Conservation (phyloP, 208 protist genomes). For the Acanthamoeba pearcei region DNA sequence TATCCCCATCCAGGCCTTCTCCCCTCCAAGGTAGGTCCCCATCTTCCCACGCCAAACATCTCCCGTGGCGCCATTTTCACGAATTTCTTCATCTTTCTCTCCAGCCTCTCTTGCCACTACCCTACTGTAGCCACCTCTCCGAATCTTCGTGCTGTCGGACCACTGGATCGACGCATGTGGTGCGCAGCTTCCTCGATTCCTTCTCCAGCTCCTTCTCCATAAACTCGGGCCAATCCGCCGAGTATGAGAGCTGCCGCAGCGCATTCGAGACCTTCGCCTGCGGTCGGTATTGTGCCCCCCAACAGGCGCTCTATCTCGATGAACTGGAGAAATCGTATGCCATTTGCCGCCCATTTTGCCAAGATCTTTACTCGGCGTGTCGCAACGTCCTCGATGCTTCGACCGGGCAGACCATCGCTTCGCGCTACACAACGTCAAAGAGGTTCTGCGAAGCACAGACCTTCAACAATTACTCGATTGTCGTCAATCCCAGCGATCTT, state of each 20-base stretch:
- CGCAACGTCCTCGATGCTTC: neutral
- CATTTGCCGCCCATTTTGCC: constrained; percentile 57
- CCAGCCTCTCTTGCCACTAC: constrained; percentile 45
- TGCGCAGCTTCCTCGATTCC: constrained; percentile 2
- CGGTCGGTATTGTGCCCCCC: constrained; percentile 60
- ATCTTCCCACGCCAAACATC: neutral
- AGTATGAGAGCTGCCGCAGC: neutral
- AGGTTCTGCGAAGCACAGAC: constrained; percentile 47
- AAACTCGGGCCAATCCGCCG: no score
- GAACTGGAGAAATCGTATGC: neutral
- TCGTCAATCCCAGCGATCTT: constrained; percentile 39
- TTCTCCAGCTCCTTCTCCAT: neutral
- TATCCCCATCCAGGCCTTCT: neutral
- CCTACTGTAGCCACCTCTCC: constrained; percentile 4
- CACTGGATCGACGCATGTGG: neutral
- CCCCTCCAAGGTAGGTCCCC: neutral
- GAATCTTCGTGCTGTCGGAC: constrained; percentile 45
- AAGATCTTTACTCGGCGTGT: constrained; percentile 24
- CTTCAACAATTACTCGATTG: constrained; percentile 25
- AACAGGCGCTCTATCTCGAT: constrained; percentile 56
- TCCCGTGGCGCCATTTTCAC: neutral
- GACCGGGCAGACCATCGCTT: neutral
- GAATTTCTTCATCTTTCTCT: neutral
- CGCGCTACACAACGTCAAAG: neutral
- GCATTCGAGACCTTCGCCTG: constrained; percentile 70